Conservation (phyloP, 768 basidiomycete genomes). For the Mycena filopes region DNA sequence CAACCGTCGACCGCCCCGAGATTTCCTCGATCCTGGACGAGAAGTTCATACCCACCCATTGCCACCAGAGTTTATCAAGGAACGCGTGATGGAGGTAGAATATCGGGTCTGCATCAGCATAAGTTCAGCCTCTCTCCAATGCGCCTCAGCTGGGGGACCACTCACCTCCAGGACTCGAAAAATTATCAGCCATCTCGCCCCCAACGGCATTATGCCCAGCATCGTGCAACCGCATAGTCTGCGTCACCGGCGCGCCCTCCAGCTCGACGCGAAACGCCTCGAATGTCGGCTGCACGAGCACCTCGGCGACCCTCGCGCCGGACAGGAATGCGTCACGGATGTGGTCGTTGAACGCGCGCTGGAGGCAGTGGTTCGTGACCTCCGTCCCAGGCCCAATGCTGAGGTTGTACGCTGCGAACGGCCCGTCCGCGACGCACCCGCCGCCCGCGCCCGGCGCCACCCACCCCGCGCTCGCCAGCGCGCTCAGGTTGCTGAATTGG, state of each 20-base stretch:
- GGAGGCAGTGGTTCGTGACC: conserved; percentile 45
- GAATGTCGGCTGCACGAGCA: conserved; percentile 40
- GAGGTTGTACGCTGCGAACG: conserved; percentile 47
- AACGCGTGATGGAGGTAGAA: conserved; percentile 54
- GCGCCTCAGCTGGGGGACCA: background rate
- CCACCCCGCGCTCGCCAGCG: conserved; percentile 22
- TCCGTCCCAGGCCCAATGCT: conserved; percentile 47
- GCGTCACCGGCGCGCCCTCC: conserved; percentile 46
- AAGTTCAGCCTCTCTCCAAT: background rate
- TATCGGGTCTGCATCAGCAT: conserved; percentile 43
- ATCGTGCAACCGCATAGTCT: conserved; percentile 44
- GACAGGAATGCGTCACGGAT: conserved; percentile 33
- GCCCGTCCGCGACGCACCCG: conserved; percentile 45
- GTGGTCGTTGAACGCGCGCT: conserved; percentile 44
- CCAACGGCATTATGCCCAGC: conserved; percentile 49
- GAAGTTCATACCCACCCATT: conserved; percentile 45
- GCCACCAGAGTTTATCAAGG: conserved; percentile 54
- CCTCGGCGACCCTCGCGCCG: conserved; percentile 34
- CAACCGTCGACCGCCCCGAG: conserved; percentile 44
- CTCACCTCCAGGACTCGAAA: conserved; percentile 53
- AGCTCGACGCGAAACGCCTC: conserved; percentile 49
- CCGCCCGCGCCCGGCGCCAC: conserved; percentile 27
- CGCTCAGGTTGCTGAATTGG: conserved; percentile 23
- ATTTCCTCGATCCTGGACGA: conserved; percentile 44
- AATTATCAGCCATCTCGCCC: conserved; percentile 47